Percentiles rank a stretch among this genome's conserved stretches.
Evolutionary conservation across 192 early-diverging fungal genomes (phyloP).

Genomic region (Umbelopsis ramanniana): DNA sequence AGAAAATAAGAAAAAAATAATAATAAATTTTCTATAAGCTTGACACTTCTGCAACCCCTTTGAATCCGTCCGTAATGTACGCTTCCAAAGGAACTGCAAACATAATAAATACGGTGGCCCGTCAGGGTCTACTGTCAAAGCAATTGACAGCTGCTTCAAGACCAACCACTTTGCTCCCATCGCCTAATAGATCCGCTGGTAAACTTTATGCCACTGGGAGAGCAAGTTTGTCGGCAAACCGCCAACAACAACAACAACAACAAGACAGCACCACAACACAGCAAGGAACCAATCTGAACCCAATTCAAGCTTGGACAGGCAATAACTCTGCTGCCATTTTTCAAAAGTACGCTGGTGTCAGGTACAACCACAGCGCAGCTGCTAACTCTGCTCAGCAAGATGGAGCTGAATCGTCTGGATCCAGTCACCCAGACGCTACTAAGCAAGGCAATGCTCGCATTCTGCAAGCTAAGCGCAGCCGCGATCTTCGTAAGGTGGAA

Average conservation of each 20-base stretch:
- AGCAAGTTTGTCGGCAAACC: neutral
- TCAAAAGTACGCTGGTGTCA: constrained; percentile 18
- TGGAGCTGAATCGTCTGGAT: neutral
- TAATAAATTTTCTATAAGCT: neutral
- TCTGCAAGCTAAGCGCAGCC: constrained; percentile 30
- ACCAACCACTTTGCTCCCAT: constrained; percentile 9
- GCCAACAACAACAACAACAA: constrained; percentile 1
- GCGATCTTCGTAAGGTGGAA: constrained; percentile 34
- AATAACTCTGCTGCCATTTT: constrained; percentile 16
- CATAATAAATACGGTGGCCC: constrained; percentile 35
- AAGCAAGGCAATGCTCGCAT: constrained; percentile 33
- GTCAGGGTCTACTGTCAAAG: constrained; percentile 40
- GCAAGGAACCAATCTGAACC: neutral
- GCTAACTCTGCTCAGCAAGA: neutral
- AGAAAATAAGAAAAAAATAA: constrained; percentile 4
- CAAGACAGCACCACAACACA: neutral
- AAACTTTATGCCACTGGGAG: constrained; percentile 12
- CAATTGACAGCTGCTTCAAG: constrained; percentile 31
- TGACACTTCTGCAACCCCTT: neutral
- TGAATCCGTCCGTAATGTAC: constrained; percentile 26
- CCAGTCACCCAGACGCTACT: constrained; percentile 6
- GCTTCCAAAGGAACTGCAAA: constrained; percentile 39
- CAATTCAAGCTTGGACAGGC: constrained; percentile 18
- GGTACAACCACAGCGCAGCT: constrained; percentile 20
- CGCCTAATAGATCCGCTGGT: neutral